Evolutionary conservation across 75 land plant genomes (phyloP).

Genomic region (Pinus tabuliformis): DNA sequence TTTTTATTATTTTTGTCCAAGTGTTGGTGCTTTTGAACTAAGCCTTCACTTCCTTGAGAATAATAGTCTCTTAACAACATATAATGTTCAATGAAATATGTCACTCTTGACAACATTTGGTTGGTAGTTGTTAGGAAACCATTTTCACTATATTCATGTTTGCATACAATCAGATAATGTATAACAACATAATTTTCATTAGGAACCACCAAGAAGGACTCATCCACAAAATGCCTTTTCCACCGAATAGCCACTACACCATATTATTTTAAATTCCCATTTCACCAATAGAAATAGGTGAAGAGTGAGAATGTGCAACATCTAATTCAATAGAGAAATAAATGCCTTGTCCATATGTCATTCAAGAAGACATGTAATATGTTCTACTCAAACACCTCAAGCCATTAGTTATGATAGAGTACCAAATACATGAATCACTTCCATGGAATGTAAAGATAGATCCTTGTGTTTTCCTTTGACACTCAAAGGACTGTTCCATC

Average conservation of each 20-base stretch:
- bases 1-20: not conserved
- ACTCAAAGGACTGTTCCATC: no score
- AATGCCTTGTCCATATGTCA: conserved; percentile 12
- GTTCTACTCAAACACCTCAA: conserved; percentile 5
- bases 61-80: not conserved
- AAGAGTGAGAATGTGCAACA: conserved; percentile 10
- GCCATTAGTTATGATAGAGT: conserved; percentile 5
- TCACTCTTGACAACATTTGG: not conserved
- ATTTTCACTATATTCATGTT: not conserved
- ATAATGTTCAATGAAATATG: conserved; percentile 5
- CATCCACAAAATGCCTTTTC: not conserved
- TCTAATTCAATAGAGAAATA: conserved; percentile 6
- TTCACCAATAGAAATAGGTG: not conserved
- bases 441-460: no score
- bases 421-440: no score
- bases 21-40: not conserved
- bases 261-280: conserved; percentile 10
- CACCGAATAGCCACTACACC: conserved; percentile 28
- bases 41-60: not conserved
- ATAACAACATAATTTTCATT: conserved; percentile 25
- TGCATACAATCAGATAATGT: conserved; percentile 21
- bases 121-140: not conserved
- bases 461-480: no score
- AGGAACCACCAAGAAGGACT: conserved; percentile 17
- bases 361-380: conserved; percentile 4